Base-by-base conservation (phyloP, 768 basidiomycete species). In the Termitomyces sp. region DNA sequence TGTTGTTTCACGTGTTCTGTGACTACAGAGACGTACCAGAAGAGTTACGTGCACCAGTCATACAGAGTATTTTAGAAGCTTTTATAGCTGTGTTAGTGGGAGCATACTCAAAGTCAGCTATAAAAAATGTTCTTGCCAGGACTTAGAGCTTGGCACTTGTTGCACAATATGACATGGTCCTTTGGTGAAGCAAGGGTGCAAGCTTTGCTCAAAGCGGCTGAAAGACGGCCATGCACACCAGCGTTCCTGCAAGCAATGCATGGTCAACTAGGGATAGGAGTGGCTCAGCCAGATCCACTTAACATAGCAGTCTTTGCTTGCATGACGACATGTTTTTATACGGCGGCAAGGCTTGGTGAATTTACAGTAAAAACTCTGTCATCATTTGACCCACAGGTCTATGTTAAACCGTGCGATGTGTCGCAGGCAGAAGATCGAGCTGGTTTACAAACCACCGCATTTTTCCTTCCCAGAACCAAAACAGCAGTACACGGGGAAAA, bases 141-240 rank as follows among this genome's bases (percentile, higher is more conserved):
- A 46, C n/a, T 82, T 1, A 63, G 72, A 1, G 78, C 80, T 2
- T 83, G 80, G 80, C 79, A 83, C 61, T 65, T 74, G 1, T 51
- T 81, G 0, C 79, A 83, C 57, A 68, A 77, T 0, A 5, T 76
- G 0, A 46, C 30, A 0, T 81, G 75, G 74, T 46, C 15, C 0
- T 55, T 73, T 1, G 61, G 75, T 30, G 46, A 68, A 0, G 44
- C 48, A 0, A 65, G 73, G 22, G 34, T 76, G 15, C 66, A 75
- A 0, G 58, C 67, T 0, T 33, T 76, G 0, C 61, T 81, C 0
- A 64, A 61, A 20, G 76, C 67, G 0, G 75, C 75, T n/a, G n/a
- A n/a, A n/a, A 1, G 63, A 4, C 4, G 27, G 2, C 27, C 27
- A 27, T 27, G 27, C 27, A 27, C 27, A 2, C 27, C 27, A 27